phyloP scores from a whole-genome alignment of 257 asterid genomes.

The Solanum medicagineum region DNA sequence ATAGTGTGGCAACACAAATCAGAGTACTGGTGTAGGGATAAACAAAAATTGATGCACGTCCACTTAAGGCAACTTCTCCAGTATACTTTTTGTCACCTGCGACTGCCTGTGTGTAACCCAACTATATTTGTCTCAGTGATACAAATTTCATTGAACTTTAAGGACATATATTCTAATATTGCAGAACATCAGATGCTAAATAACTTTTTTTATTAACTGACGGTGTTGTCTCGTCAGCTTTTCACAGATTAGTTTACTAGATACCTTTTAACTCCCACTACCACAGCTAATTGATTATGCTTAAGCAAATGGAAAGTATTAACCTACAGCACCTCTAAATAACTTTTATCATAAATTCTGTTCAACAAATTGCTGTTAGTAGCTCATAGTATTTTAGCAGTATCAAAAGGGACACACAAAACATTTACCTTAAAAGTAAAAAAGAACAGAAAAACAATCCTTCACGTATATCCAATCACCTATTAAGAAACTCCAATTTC shows the following conservation, averaged over 20 bases:
- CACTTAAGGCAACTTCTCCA: neutral
- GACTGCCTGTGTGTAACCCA: neutral
- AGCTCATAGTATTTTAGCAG: neutral
- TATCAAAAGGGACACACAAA: neutral
- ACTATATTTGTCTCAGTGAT: neutral
- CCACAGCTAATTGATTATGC: neutral
- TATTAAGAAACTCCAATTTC: neutral
- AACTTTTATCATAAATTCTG: neutral
- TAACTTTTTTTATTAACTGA: neutral
- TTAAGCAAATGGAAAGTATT: neutral
- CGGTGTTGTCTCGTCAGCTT: neutral
- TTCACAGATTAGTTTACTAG: neutral
- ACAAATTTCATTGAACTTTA: neutral
- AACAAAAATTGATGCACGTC: neutral
- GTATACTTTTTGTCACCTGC: neutral
- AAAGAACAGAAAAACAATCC: neutral
- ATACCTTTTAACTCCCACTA: neutral
- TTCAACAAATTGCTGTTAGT: neutral
- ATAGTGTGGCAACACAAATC: neutral
- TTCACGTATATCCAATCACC: neutral
- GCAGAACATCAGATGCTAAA: neutral
- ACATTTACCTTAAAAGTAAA: neutral
- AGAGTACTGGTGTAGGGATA: neutral
- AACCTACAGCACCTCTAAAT: neutral
- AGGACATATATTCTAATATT: neutral